Evolutionary conservation across 2,329 filamentous ascomycete species (phyloP).

Genomic region (Xylariales sp.): DNA sequence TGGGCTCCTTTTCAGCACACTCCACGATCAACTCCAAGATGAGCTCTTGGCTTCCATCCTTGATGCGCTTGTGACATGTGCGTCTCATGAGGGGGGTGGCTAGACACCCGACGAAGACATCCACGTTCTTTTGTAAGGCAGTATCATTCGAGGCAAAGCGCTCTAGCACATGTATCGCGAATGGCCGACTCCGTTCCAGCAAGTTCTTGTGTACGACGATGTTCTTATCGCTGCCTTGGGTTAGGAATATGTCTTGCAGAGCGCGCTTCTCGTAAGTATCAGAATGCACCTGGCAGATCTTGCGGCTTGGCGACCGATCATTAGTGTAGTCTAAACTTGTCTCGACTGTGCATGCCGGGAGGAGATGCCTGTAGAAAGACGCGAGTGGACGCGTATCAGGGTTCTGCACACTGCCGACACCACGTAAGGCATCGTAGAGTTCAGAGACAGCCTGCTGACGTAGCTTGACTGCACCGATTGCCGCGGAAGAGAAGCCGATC

Average conservation of each 20-base stretch:
- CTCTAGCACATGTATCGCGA: slow-evolving; percentile 2
- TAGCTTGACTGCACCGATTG: not conserved
- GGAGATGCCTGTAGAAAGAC: not conserved
- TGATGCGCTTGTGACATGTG: not conserved
- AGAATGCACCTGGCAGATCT: not conserved
- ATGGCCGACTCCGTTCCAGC: not conserved
- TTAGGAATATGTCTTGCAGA: not conserved
- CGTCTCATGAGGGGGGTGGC: not conserved
- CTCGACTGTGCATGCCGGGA: slow-evolving; percentile 5
- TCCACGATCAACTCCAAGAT: not conserved
- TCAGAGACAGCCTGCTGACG: not conserved
- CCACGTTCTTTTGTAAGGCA: slow-evolving; percentile 3
- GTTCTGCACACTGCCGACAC: not conserved
- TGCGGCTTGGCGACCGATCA: not conserved
- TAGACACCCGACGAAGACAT: not conserved
- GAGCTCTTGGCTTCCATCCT: not conserved
- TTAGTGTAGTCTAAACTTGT: not conserved
- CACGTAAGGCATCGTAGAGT: slow-evolving; percentile 4
- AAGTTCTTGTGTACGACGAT: not conserved
- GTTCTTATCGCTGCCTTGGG: not conserved
- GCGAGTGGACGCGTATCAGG: slow-evolving; percentile 5
- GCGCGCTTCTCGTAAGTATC: slow-evolving; percentile 2
- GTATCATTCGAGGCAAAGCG: not conserved
- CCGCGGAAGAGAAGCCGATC: not conserved
- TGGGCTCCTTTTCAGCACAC: slow-evolving; percentile 3